Evolutionary conservation across 805 yeast species (phyloP).

Genomic region (Candida nemodendra): DNA sequence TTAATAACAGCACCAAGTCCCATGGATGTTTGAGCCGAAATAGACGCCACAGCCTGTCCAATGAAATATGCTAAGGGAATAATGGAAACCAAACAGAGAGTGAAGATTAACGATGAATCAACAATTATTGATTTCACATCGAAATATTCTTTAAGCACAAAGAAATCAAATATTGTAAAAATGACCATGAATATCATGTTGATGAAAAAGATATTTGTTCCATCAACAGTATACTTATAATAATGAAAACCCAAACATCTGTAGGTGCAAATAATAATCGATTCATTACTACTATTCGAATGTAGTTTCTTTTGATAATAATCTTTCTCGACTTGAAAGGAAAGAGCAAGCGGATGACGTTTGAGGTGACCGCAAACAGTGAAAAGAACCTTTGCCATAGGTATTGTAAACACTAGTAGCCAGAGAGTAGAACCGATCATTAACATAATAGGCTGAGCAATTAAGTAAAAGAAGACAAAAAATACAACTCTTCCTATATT

Average conservation of each 20-base stretch:
- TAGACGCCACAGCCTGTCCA: conserved; percentile 99
- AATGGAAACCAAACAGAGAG: conserved; percentile 76
- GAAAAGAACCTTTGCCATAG: conserved; percentile 80
- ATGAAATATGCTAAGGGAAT: conserved; percentile 94
- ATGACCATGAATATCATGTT: conserved; percentile 77
- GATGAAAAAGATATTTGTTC: conserved; percentile 90
- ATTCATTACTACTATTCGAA: conserved; percentile 43
- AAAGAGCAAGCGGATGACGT: conserved; percentile 87
- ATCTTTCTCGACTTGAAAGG: conserved; percentile 59
- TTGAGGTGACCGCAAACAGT: conserved; percentile 75
- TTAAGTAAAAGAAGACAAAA: conserved; percentile 63
- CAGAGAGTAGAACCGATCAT: conserved; percentile 63
- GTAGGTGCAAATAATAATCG: conserved; percentile 82
- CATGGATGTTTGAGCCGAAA: conserved; percentile 98
- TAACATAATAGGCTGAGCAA: conserved; percentile 66
- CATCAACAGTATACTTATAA: conserved; percentile 94
- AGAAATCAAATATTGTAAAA: conserved; percentile 80
- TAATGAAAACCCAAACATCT: conserved; percentile 90
- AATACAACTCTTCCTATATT: conserved; percentile 76
- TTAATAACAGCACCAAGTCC: conserved; percentile 98
- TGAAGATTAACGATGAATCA: conserved; percentile 64
- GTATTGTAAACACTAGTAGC: conserved; percentile 85
- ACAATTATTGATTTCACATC: conserved; percentile 46
- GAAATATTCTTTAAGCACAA: conserved; percentile 49
- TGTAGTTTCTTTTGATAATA: conserved; percentile 39